These are phyloP conservation scores for Cercospora sojina DNA, from an alignment of 2,329 filamentous ascomycete genomes.

Conservation along the genomic window DNA sequence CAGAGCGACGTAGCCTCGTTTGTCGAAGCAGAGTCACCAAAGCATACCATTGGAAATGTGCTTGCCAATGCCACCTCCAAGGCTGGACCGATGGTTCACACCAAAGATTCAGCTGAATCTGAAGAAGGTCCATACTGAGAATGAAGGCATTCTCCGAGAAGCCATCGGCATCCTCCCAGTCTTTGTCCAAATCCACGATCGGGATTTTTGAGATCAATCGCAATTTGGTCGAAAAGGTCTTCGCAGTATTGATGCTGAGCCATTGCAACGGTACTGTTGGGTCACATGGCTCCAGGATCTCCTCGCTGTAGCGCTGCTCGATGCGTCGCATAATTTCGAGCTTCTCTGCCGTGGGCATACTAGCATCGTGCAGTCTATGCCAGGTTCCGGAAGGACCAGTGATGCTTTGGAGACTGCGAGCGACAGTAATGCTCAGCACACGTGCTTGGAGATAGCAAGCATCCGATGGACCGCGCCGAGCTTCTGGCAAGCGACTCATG, in stretches of 20 bases:
- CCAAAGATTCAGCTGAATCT: slow-evolving; percentile 32
- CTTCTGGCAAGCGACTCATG: slow-evolving; percentile 39
- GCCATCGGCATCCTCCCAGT: slow-evolving; percentile 25
- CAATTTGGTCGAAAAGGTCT: slow-evolving; percentile 29
- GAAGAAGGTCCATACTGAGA: slow-evolving; percentile 28
- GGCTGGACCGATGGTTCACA: slow-evolving; percentile 29
- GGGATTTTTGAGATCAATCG: slow-evolving; percentile 30
- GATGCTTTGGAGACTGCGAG: slow-evolving; percentile 25
- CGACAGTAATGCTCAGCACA: slow-evolving; percentile 24
- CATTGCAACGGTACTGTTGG: slow-evolving; percentile 31
- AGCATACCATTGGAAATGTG: slow-evolving; percentile 34
- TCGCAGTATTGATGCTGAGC: slow-evolving; percentile 29
- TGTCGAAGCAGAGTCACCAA: slow-evolving; percentile 30
- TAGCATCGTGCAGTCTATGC: slow-evolving; percentile 26
- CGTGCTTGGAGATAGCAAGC: slow-evolving; percentile 33
- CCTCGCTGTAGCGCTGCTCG: slow-evolving; percentile 28
- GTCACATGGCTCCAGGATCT: slow-evolving; percentile 30
- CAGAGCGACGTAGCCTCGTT: slow-evolving; percentile 26
- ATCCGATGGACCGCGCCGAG: slow-evolving; percentile 33
- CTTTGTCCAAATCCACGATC: slow-evolving; percentile 24
- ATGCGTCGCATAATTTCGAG: slow-evolving; percentile 28
- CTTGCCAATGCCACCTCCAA: slow-evolving; percentile 34
- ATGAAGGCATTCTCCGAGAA: slow-evolving; percentile 31
- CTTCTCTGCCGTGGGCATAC: slow-evolving; percentile 28
- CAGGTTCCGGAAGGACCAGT: slow-evolving; percentile 29